Evolutionary conservation across 2,329 filamentous ascomycete genomes (phyloP).

Genomic region (Paracoccidioides brasiliensis): DNA sequence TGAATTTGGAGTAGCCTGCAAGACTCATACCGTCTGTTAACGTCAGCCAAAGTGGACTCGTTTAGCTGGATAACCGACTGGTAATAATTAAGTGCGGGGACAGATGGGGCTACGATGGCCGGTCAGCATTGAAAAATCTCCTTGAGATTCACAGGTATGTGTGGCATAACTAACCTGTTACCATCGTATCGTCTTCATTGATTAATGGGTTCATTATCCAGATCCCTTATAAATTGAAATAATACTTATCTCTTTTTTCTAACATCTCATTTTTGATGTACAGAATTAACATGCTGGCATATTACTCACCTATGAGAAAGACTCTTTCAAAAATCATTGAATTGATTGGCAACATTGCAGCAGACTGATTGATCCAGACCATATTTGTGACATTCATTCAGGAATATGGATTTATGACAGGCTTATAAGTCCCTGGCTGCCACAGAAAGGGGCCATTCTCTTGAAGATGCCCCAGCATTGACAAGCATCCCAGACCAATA

Average conservation of each 20-base stretch:
- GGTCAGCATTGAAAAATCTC: neutral
- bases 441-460: slow-evolving; percentile 64
- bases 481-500: slow-evolving; percentile 16
- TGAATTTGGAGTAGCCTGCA: slow-evolving; percentile 36
- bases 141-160: neutral
- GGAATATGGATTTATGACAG: slow-evolving; percentile 54
- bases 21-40: slow-evolving; percentile 27
- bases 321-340: slow-evolving; percentile 64
- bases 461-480: slow-evolving; percentile 55
- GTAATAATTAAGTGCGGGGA: slow-evolving; percentile 30
- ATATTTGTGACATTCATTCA: slow-evolving; percentile 67
- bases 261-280: slow-evolving; percentile 64
- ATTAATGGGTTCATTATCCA: slow-evolving; percentile 61
- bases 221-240: slow-evolving; percentile 56
- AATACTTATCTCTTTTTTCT: slow-evolving; percentile 49
- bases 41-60: slow-evolving; percentile 26
- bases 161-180: neutral
- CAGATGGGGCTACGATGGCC: slow-evolving; percentile 20
- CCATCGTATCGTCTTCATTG: slow-evolving; percentile 20
- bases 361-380: slow-evolving; percentile 56
- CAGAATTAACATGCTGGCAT: slow-evolving; percentile 54
- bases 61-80: slow-evolving; percentile 35
- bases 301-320: slow-evolving; percentile 61
- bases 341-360: slow-evolving; percentile 53
- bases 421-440: slow-evolving; percentile 52